Conservation (phyloP, 1,139 yeast species). For the Geotrichum aggregatum region DNA sequence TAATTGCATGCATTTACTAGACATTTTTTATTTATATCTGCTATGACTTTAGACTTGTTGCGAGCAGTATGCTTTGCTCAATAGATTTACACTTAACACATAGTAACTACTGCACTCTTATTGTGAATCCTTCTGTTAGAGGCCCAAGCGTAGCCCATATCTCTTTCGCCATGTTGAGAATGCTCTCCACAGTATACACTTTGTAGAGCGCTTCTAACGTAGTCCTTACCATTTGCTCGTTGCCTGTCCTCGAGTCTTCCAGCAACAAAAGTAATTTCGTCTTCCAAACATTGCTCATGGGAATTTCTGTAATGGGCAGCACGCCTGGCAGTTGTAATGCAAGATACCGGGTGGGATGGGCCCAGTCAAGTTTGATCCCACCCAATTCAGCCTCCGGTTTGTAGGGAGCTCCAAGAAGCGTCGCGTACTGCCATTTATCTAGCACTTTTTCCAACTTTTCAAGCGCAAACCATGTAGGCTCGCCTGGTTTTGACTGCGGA, state of each 20-base stretch:
- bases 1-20: not conserved
- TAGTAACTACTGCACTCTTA: not conserved
- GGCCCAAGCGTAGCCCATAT: not conserved
- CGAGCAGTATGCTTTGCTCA: no score
- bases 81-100: not conserved
- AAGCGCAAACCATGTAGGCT: conserved; percentile 17
- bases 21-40: not conserved
- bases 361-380: not conserved
- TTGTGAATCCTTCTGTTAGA: not conserved
- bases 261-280: not conserved
- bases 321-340: conserved; percentile 1
- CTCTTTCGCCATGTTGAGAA: not conserved
- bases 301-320: not conserved
- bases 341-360: not conserved
- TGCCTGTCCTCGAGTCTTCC: no score
- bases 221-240: no score
- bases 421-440: conserved; percentile 4
- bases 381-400: not conserved
- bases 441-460: conserved; percentile 14
- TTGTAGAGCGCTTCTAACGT: not conserved
- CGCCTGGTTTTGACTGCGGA: conserved; percentile 29
- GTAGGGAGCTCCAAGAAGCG: not conserved
- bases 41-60: no score
- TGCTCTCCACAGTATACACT: not conserved
- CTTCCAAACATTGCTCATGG: not conserved